Evolutionary conservation across 495 filamentous ascomycete species (phyloP), one percentile per base, ranked within the genome.

Genomic region (Podospora comata): DNA sequence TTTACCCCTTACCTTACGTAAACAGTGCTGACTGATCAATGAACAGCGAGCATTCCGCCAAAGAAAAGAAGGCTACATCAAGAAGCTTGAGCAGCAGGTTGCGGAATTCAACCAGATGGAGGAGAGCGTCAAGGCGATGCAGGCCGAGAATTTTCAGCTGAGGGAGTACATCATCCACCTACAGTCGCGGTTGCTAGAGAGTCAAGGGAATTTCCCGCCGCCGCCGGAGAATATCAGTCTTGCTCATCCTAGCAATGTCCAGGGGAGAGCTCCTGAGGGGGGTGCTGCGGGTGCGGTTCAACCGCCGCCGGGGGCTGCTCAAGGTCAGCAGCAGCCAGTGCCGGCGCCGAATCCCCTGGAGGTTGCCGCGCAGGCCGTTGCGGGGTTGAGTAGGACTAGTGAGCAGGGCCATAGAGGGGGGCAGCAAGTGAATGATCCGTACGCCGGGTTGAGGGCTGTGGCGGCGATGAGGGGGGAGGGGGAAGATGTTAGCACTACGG

Each of bases 21-120:
- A 48, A 62, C 23, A 30, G 4, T 59, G 62, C 63, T 66, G 63
- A 65, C 66, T 58, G 57, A 63, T 39, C 56, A 18, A 16, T 44
- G 18, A 32, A 67, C 71, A 98, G 95, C 89, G 95, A 71, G 95
- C 95, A 23, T 99, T 99, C 80, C 92, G 95, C 27, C 94, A 97
- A 83, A 91, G 95, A 64, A 99, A 99, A 79, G 95, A 99, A 80
- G 91, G 89, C 39, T 97, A 98, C 77, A 99, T 99, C 77, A 96
- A 97, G 82, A 93, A 94, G 76, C 85, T 99, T 18, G 95, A 98
- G 77, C 91, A 94, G 71, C 91, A 97, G 77, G 92, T 96, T 57
- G 86, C 90, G 69, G 91, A 92, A 20, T 88, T 86, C 72, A 85
- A 87, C 56, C 80, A 82, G 19, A 85, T 94, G 76, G 88, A 90